phyloP scores from a whole-genome alignment of 306 rosid genomes.

The Quillaja saponaria region DNA sequence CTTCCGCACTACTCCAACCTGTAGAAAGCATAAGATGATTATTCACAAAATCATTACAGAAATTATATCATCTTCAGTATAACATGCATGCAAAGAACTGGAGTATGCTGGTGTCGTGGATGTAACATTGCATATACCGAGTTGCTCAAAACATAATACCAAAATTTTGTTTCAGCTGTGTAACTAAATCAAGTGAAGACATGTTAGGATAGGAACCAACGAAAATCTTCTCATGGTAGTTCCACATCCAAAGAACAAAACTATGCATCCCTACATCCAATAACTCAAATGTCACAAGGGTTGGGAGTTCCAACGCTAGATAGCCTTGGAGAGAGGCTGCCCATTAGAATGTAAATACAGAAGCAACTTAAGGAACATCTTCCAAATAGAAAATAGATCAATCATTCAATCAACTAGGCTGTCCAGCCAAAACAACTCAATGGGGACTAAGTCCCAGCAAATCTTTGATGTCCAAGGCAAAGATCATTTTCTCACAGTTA shows the following conservation, averaged over 20 bases:
- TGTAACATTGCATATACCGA: not conserved
- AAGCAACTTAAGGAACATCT: conserved; percentile 12
- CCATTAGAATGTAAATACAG: conserved; percentile 7
- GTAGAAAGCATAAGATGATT: conserved; percentile 7
- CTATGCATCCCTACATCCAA: too few species aligned
- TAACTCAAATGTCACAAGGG: not conserved
- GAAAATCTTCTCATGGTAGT: not conserved
- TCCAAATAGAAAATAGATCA: not conserved
- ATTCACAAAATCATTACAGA: conserved; percentile 4
- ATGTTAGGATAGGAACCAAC: not conserved
- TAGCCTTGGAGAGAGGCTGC: not conserved
- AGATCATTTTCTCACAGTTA: not conserved
- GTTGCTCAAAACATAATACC: not conserved
- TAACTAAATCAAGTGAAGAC: conserved; percentile 4
- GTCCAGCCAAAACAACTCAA: not conserved
- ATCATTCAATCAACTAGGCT: not conserved
- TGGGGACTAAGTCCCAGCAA: not conserved
- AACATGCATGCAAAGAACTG: not conserved
- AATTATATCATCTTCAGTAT: not conserved
- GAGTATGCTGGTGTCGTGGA: too few species aligned
- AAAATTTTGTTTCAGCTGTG: not conserved
- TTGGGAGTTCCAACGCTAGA: not conserved
- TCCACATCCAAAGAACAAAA: not conserved
- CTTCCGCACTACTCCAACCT: conserved; percentile 92
- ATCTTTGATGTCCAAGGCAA: not conserved